Base-by-base conservation (phyloP, 176 grass and related monocot species). In the Oryza punctata region DNA sequence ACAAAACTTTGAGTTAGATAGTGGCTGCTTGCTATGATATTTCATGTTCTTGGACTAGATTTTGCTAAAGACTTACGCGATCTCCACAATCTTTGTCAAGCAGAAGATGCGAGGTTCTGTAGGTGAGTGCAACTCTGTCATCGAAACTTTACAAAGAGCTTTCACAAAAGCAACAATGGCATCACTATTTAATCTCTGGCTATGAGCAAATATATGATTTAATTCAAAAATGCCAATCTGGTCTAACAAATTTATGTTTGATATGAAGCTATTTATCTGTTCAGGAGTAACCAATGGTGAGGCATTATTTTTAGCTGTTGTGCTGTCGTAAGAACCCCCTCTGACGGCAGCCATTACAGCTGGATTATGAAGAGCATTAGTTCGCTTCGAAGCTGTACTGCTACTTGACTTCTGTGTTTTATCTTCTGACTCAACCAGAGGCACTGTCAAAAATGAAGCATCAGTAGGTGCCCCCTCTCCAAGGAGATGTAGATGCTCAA, bases 141-240 rank as follows among this genome's bases (percentile, higher is more conserved):
- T 94, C 19, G 96, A 90, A 79, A 99, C 96, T 80, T 99, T 99
- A 79, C 96, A 99, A 85, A 96, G 93, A 80, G 96, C 93, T 84
- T 93, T 91, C 54, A 99, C 93, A 89, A 99, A 99, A 91, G 93
- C 91, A 82, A 99, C 93, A 85, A 99, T 99, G n/a, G 96, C 96
- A 68, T 99, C 93, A 79, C 96, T 94, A 78, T 99, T 99, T 80
- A 99, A 82, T 73, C 93, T 96, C 80, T 91, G 93, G 78, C 96
- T 99, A 89, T 96, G 91, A 85, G 93, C 91, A 90, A 99, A 99
- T 88, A 99, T 96, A 84, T 96, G 96, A 87, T 99, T 99, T 76
- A 99, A 83, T 83, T 99, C 96, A 78, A 93, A 93, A 90, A 90
- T 95, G 77, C 96, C 96, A 78, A 99, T 96, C 83, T 99, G 96